Conservation (phyloP, 176 grass and related monocot species). For the Musa acuminata region DNA sequence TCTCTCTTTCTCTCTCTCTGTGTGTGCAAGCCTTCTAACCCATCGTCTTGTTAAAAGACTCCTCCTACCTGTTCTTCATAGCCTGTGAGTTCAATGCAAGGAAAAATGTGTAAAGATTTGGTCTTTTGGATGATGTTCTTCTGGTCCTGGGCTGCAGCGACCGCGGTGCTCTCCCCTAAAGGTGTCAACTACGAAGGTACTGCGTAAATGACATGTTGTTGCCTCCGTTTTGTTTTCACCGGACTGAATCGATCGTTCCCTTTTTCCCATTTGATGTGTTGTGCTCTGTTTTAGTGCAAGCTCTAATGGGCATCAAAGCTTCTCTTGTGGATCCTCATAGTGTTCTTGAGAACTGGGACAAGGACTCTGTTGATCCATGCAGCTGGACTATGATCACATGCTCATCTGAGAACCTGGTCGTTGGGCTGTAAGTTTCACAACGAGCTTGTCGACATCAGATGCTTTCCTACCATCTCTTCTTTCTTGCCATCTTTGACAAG, state of each 20-base stretch:
- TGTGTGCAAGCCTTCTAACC: no score
- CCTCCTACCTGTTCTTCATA: neutral
- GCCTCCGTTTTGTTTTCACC: neutral
- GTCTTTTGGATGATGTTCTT: conserved; percentile 14
- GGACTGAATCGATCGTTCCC: neutral
- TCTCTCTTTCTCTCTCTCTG: neutral
- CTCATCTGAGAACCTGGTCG: conserved; percentile 49
- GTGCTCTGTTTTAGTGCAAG: conserved; percentile 44
- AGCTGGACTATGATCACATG: conserved; percentile 60
- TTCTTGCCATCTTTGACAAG: no score
- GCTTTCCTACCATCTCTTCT: no score
- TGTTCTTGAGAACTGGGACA: conserved; percentile 74
- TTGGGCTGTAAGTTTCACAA: conserved; percentile 35
- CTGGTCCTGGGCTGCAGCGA: conserved; percentile 24
- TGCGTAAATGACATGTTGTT: neutral
- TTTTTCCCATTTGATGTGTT: neutral
- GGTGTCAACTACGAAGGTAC: conserved; percentile 91
- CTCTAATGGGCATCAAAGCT: conserved; percentile 65
- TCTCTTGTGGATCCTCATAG: conserved; percentile 61
- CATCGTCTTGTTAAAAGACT: no score
- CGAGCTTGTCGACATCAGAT: neutral
- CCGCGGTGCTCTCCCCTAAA: conserved; percentile 61
- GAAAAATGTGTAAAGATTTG: conserved; percentile 7
- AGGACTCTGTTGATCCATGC: no score
- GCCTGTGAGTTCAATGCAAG: conserved; percentile 21